A percentile compares a stretch with the other conserved stretches of the same genome.
Evolutionary conservation across 805 yeast species (phyloP).

Genomic region (Wickerhamiella azymoides): DNA sequence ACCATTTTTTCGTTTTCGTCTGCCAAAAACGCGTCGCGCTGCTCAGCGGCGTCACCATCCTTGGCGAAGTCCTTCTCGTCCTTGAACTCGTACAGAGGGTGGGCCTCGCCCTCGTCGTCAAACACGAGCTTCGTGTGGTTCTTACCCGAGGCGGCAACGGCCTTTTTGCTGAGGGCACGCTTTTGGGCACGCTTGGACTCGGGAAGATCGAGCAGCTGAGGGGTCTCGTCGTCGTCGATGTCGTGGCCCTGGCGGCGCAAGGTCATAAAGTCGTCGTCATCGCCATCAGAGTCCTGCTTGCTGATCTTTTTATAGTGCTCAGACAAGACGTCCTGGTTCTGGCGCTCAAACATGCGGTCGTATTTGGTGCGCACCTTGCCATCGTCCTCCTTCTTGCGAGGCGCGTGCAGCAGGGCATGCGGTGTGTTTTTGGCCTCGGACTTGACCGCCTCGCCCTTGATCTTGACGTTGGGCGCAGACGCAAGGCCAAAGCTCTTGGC

Average conservation of each 20-base stretch:
- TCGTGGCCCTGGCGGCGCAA: constrained; percentile 70
- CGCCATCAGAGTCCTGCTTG: constrained; percentile 24
- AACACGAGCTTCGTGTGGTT: constrained; percentile 67
- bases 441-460: constrained; percentile 31
- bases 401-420: constrained; percentile 42
- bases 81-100: constrained; percentile 80
- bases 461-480: constrained; percentile 86
- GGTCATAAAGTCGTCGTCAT: constrained; percentile 59
- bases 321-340: constrained; percentile 81
- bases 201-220: constrained; percentile 44
- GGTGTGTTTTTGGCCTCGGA: constrained; percentile 74
- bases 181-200: constrained; percentile 75
- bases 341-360: constrained; percentile 90
- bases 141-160: constrained; percentile 45
- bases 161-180: constrained; percentile 75
- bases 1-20: constrained; percentile 60
- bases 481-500: constrained; percentile 88
- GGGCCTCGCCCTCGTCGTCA: constrained; percentile 91
- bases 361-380: constrained; percentile 65
- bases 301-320: constrained; percentile 68
- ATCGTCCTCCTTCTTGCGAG: constrained; percentile 27
- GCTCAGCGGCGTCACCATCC: constrained; percentile 51
- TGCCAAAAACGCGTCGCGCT: constrained; percentile 51
- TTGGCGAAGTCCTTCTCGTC: constrained; percentile 75
- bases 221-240: constrained; percentile 36